Base-by-base conservation (phyloP, 78 protist species). In the Dictyostelium purpureum region DNA sequence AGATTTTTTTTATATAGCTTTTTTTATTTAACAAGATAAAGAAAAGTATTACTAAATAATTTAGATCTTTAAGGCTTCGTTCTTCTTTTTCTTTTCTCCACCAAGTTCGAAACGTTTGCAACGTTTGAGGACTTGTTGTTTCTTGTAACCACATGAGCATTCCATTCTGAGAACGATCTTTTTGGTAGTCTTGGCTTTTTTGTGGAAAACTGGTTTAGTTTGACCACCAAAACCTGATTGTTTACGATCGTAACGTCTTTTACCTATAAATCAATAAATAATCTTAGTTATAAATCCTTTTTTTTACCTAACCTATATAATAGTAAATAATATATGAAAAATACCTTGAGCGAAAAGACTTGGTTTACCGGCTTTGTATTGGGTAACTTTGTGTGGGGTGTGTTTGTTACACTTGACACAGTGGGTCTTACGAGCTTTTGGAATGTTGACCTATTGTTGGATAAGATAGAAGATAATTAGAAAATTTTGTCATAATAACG, bases 211-310 rank as follows among this genome's bases (percentile, higher is more conserved):
- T 40, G 99, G 99, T 98, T 99, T 98, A 85, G 99, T 99, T 97
- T 99, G 99, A 1, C 99, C 99, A 77, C 99, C 99, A 90, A 97
- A 99, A 54, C 99, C 99, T 14, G 57, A 18, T 98, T 98, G 99
- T 97, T 99, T 99, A 45, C 98, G 87, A 94, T 98, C 99, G 97
- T 99, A 99, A 79, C 99, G 99, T 49, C 99, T 94, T 98, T 99
- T 98, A 35, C 76, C 75, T 67, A 67, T 67, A 18, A 21, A 4
- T 33, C 1, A 1, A 26, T 98, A 97, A 79, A 51, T 18, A 14
- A 6, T 47, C 24, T 31, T n/a, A 14, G 10, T 10, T 2, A 0
- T 51, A 73, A 12, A 0, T 21, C 28, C 4, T 0, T 31, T 38
- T 9, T 6, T 3, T 67, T 3, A 10, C 9, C 4, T 9, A 14